A percentile compares a stretch with the other conserved stretches of the same genome.
Evolutionary conservation across 495 filamentous ascomycete species (phyloP).

Genomic region (Lasiosphaeria miniovina): DNA sequence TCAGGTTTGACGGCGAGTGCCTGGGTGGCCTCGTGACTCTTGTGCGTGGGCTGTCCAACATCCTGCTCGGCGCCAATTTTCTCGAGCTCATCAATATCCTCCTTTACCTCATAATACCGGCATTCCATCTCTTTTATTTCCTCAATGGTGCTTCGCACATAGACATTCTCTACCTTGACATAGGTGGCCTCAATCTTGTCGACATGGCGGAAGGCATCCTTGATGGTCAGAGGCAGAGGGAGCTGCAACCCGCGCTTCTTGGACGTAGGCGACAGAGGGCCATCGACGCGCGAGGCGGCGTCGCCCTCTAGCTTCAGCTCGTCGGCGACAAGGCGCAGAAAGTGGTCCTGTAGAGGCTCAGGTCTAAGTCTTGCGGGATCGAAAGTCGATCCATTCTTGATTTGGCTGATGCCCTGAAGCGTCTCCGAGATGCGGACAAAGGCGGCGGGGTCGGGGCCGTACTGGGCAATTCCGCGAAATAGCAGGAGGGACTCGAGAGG

Average conservation of each 20-base stretch:
- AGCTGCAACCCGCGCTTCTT: conserved; percentile 72
- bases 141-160: conserved; percentile 61
- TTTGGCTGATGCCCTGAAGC: conserved; percentile 65
- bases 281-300: conserved; percentile 29
- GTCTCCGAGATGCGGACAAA: conserved; percentile 73
- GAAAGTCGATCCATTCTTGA: conserved; percentile 65
- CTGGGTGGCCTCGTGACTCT: conserved; percentile 23
- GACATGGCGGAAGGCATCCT: conserved; percentile 61
- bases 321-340: conserved; percentile 71
- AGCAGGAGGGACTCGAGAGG: conserved; percentile 85
- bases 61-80: conserved; percentile 17
- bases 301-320: conserved; percentile 50
- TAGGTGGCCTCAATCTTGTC: conserved; percentile 67
- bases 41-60: conserved; percentile 29
- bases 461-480: conserved; percentile 74
- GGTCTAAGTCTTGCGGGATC: conserved; percentile 71
- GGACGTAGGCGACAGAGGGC: conserved; percentile 47
- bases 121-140: conserved; percentile 75
- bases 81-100: conserved; percentile 68
- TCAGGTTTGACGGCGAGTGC: conserved; percentile 17
- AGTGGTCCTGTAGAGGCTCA: conserved; percentile 74
- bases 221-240: conserved; percentile 58
- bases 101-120: conserved; percentile 57
- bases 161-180: conserved; percentile 68
- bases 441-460: conserved; percentile 59